Percentiles rank a stretch among this genome's conserved stretches.
These are phyloP conservation scores for Diddensiella santjacobensis DNA, from an alignment of 805 yeast genomes.

Conservation along the genomic window DNA sequence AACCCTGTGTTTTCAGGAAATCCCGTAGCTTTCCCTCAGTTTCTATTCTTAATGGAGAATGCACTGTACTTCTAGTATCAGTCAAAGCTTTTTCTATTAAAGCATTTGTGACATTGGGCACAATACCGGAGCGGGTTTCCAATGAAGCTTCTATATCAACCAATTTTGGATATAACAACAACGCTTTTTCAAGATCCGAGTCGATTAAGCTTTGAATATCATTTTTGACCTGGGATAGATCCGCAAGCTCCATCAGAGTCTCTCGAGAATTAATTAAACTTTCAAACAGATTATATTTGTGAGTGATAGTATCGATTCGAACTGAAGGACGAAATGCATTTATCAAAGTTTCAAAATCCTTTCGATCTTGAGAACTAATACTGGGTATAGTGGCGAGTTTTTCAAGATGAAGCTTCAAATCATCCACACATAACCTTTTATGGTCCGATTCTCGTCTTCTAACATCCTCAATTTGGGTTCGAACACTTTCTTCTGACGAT, in stretches of 20 bases:
- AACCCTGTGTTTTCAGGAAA: slow-evolving; percentile 5
- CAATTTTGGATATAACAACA: background rate
- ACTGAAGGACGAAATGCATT: background rate
- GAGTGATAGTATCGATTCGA: background rate
- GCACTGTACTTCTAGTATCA: background rate
- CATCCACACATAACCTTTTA: background rate
- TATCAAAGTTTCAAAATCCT: background rate
- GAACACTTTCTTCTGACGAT: slow-evolving; percentile 7
- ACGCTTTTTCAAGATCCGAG: background rate
- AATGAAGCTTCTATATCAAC: background rate
- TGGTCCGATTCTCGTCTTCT: background rate
- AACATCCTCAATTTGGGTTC: slow-evolving; percentile 1
- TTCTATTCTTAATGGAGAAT: background rate
- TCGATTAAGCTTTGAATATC: background rate
- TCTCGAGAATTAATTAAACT: background rate
- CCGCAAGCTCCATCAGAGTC: background rate
- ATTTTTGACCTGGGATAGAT: background rate
- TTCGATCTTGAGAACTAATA: background rate
- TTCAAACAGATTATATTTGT: background rate
- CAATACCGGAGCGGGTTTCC: background rate
- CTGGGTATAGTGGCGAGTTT: background rate
- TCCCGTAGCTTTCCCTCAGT: slow-evolving; percentile 6
- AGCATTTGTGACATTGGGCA: background rate
- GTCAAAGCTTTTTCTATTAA: background rate
- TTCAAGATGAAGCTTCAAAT: background rate